phyloP scores from a whole-genome alignment of 2,329 filamentous ascomycete genomes.

The Fusarium ambrosium region DNA sequence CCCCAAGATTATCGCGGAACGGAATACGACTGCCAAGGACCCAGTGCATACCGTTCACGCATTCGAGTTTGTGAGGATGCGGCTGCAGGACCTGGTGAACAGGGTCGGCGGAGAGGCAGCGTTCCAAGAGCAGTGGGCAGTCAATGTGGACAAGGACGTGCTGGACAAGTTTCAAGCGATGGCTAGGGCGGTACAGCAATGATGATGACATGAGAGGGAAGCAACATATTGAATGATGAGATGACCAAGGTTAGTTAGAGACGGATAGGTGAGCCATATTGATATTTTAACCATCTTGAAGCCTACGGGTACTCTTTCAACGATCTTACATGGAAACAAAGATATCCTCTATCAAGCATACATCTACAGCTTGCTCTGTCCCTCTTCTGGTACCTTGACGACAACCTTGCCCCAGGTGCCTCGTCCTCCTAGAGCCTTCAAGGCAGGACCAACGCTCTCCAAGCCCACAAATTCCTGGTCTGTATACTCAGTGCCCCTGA shows the following conservation, averaged over 20 bases:
- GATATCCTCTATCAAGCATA: background rate
- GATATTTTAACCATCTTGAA: background rate
- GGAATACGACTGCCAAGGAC: constrained; percentile 69
- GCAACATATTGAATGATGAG: constrained; percentile 30
- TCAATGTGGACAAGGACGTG: constrained; percentile 82
- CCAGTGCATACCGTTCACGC: constrained; percentile 76
- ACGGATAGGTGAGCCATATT: constrained; percentile 20
- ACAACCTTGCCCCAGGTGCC: constrained; percentile 98
- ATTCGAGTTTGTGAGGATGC: constrained; percentile 73
- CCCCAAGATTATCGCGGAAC: constrained; percentile 66
- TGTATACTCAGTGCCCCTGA: constrained; percentile 84
- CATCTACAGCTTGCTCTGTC: constrained; percentile 66
- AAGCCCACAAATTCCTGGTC: constrained; percentile 87
- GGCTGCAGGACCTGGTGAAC: constrained; percentile 70
- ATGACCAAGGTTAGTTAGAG: constrained; percentile 34
- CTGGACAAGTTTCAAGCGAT: constrained; percentile 70
- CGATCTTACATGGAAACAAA: background rate
- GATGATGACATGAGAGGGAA: constrained; percentile 5
- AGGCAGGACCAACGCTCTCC: constrained; percentile 80
- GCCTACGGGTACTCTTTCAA: background rate
- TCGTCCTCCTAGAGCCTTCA: constrained; percentile 82
- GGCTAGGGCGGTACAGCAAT: constrained; percentile 42
- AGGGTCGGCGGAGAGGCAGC: constrained; percentile 72
- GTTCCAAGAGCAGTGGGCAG: constrained; percentile 77
- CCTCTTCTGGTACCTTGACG: constrained; percentile 82